Conservation (phyloP, 2,329 filamentous ascomycete species). For the Teratosphaeria nubilosa region DNA sequence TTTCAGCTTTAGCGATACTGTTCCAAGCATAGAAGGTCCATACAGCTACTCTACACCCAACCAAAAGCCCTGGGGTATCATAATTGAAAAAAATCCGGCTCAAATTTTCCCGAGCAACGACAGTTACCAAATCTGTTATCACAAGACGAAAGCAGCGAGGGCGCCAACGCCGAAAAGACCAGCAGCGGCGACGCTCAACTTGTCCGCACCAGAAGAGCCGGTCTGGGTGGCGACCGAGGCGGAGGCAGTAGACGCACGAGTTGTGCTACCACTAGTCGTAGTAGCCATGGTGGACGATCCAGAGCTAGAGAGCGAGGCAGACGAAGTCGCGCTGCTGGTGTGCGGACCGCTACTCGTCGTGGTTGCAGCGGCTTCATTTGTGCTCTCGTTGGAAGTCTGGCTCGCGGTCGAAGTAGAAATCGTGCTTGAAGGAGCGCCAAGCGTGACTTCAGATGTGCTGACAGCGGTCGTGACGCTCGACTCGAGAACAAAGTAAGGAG, state of each 20-base stretch:
- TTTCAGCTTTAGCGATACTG: not conserved
- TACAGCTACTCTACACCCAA: not conserved
- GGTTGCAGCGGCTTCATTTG: conserved; percentile 8
- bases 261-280: not conserved
- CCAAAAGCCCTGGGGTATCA: not conserved
- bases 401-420: conserved; percentile 15
- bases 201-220: not conserved
- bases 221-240: not conserved
- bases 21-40: not conserved
- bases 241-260: not conserved
- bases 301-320: not conserved
- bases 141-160: not conserved
- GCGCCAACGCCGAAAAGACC: not conserved
- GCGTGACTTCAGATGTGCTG: conserved; percentile 18
- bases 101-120: not conserved
- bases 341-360: not conserved
- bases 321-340: not conserved
- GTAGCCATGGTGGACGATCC: not conserved
- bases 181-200: not conserved
- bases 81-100: not conserved
- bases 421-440: conserved; percentile 23
- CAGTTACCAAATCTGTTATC: not conserved
- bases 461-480: conserved; percentile 32
- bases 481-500: conserved; percentile 40
- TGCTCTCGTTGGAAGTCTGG: conserved; percentile 13